These are phyloP conservation scores for Trametes punicea DNA, from an alignment of 768 basidiomycete genomes.

Conservation along the genomic window DNA sequence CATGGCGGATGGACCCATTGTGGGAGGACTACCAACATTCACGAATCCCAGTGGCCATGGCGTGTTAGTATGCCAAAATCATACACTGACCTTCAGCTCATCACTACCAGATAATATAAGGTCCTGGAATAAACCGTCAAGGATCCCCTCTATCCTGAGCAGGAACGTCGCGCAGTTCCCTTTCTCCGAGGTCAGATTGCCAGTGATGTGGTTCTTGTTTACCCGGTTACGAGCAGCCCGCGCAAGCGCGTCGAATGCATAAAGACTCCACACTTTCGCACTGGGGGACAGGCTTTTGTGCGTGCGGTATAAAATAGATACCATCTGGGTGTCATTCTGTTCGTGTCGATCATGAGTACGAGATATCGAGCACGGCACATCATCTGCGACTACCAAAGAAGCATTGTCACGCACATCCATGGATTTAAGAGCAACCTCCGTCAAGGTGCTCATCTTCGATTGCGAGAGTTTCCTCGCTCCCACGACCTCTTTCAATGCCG, in stretches of 20 bases:
- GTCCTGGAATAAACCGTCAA: constrained; percentile 87
- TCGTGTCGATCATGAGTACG: background rate
- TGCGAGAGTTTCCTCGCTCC: constrained; percentile 80
- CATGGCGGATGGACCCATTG: background rate
- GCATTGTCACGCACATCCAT: constrained; percentile 57
- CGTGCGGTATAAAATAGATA: constrained; percentile 83
- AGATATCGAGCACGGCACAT: background rate
- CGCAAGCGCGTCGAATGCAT: constrained; percentile 90
- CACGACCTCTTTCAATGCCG: constrained; percentile 77
- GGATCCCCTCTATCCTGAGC: constrained; percentile 83
- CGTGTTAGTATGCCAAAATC: constrained; percentile 2
- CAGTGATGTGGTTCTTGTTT: constrained; percentile 59
- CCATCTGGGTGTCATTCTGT: constrained; percentile 85
- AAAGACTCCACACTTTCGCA: constrained; percentile 83
- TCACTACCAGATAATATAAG: constrained; percentile 61
- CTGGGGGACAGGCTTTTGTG: constrained; percentile 72
- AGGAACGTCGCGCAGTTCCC: constrained; percentile 83
- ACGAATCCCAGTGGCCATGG: background rate
- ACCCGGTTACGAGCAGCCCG: constrained; percentile 72
- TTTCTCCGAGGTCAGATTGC: constrained; percentile 50
- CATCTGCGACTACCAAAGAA: background rate
- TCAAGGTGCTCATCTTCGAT: constrained; percentile 78
- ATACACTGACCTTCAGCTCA: constrained; percentile 82
- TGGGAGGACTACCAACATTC: background rate
- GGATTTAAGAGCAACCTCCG: constrained; percentile 70